Evolutionary conservation across 805 yeast species (phyloP), one percentile per base, ranked within the genome.

Genomic region (Gaillardinia entomophila): DNA sequence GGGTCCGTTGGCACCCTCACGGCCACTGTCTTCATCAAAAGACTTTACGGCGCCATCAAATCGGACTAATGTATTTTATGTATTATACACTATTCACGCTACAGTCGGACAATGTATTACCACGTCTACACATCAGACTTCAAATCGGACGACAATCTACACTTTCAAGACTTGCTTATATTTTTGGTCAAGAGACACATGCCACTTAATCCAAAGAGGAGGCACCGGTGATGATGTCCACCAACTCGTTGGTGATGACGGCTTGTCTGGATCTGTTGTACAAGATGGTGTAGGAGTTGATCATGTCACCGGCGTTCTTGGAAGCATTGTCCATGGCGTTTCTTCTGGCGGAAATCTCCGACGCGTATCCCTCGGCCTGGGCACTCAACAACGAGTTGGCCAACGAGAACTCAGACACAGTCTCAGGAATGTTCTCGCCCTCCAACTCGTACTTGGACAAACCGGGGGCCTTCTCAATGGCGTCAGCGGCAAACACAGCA

Each of bases 201-300:
- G n/a, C n/a, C n/a, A 34, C 37, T 44, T 83, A 90, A 73, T 84
- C 96, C 72, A 92, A 80, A 39, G 97, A 87, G 45, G 97, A 87
- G 57, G 98, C 98, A 88, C 98, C 98, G 55, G 98, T 92, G 67
- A 92, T 90, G 60, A 92, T 92, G 73, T 92, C 98, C 60, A 92
- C 98, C 80, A 92, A 75, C 77, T 92, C 98, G 79, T 92, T 92
- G 69, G 97, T 89, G 60, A 90, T 90, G 60, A 89, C 96, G 50
- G 97, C 96, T 78, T 92, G 98, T 77, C 97, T 87, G 58, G 97
- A 83, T 79, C 98, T 90, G 89, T 92, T 92, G 74, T 92, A 92
- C 69, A 92, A 80, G 66, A 92, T 92, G 50, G 97, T 83, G 83
- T 85, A 90, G 61, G 77, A 82, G 71, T 77, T 79, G 62, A 92